Evolutionary conservation across 306 rosid genomes (phyloP).

Genomic region (Styphnolobium japonicum): DNA sequence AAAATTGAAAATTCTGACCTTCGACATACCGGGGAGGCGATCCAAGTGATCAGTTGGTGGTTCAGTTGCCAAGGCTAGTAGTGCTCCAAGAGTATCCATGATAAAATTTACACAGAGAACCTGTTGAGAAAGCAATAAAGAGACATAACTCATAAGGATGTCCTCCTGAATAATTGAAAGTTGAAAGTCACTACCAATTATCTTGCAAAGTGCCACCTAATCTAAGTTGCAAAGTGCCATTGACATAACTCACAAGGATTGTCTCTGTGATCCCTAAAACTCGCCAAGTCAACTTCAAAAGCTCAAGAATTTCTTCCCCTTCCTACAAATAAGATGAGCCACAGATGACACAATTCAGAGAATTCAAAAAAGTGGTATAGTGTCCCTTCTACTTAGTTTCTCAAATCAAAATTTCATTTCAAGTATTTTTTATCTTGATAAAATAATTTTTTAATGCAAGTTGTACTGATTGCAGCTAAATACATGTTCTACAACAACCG

Average conservation of each 20-base stretch:
- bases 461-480: slow-evolving; percentile 16
- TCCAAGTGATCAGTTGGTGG: slow-evolving; percentile 95
- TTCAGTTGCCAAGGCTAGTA: slow-evolving; percentile 98
- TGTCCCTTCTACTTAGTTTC: slow-evolving; percentile 4
- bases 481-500: not conserved
- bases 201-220: no score
- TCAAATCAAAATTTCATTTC: not conserved
- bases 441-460: slow-evolving; percentile 3
- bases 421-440: not conserved
- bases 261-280: slow-evolving; percentile 97
- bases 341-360: slow-evolving; percentile 16
- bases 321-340: slow-evolving; percentile 59
- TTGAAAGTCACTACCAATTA: no score
- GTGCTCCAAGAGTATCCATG: slow-evolving; percentile 98
- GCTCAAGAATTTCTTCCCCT: slow-evolving; percentile 96
- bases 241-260: no score
- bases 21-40: slow-evolving; percentile 84
- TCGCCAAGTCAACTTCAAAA: slow-evolving; percentile 95
- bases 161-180: not conserved
- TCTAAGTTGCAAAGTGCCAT: no score
- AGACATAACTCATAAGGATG: slow-evolving; percentile 20
- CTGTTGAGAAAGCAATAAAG: slow-evolving; percentile 39
- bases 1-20: slow-evolving; percentile 42
- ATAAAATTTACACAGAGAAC: slow-evolving; percentile 99
- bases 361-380: not conserved